Evolutionary conservation across 306 rosid species (phyloP), one percentile per base, ranked within the genome.

Genomic region (Parietaria judaica): DNA sequence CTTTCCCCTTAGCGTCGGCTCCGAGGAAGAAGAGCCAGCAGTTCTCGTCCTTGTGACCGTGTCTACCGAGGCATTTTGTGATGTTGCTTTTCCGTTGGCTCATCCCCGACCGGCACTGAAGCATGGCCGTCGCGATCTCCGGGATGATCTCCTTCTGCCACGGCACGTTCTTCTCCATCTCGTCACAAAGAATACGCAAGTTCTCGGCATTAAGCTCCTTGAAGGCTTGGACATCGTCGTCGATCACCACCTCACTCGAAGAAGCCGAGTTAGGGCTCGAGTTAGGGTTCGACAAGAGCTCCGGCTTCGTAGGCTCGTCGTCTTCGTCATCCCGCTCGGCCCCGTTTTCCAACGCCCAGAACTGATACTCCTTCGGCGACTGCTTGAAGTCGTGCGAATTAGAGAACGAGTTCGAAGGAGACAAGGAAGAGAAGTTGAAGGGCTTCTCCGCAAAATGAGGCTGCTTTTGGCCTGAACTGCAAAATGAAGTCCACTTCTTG

Each of bases 211-310:
- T 82, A 10, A 78, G 63, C 35, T 83, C 85, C 39, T 68, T 88
- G 83, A 88, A 85, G 80, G 79, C 69, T 11, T 74, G 60, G 39
- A 61, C 70, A 70, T 64, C 53, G 43, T 90, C 95, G 0, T 86
- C 95, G 51, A 75, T 43, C 66, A 80, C 16, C 6, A 76, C 84
- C 62, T 89, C 95, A 67, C 97, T 89, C 16, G 97, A 85, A 56
- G 95, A 89, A 34, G 96, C 95, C 17, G 95, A 89, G 69, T 89
- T 89, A 3, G 97, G 97, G 58, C 95, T 86, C 0, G 97, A 89
- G 67, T 89, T 89, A 0, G 97, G 95, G 63, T 86, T 89, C 45
- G 95, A 89, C 51, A 89, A 70, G 43, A 89, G 95, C 7, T 84
- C 95, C 6, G 97, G 97, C n/a, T 82, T 89, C 13, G 81, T 76